These are phyloP conservation scores for Naganishia liquefaciens DNA, from an alignment of 1,284 basidiomycete species.

Conservation along the genomic window DNA sequence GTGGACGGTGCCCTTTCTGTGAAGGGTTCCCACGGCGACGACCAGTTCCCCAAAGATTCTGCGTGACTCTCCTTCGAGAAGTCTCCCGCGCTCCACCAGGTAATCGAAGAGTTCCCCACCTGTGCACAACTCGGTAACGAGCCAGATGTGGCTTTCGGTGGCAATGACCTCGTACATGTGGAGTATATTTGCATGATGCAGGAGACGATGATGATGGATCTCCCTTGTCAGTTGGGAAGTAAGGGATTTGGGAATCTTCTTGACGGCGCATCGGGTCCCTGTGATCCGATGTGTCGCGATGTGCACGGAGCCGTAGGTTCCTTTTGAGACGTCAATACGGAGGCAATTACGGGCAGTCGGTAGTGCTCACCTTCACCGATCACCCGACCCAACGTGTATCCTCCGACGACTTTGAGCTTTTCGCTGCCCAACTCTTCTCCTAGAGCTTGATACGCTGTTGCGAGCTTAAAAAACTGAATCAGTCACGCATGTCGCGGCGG, in stretches of 20 bases:
- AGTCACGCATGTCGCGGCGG: background rate
- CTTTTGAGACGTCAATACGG: slow-evolving; percentile 54
- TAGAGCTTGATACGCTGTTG: slow-evolving; percentile 93
- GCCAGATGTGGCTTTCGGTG: slow-evolving; percentile 92
- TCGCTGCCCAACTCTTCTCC: slow-evolving; percentile 88
- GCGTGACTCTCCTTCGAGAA: slow-evolving; percentile 78
- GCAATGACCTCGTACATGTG: slow-evolving; percentile 98
- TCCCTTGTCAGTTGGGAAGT: slow-evolving; percentile 89
- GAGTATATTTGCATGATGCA: slow-evolving; percentile 92
- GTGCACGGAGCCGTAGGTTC: slow-evolving; percentile 89
- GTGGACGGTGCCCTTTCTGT: slow-evolving; percentile 85
- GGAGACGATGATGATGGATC: slow-evolving; percentile 94
- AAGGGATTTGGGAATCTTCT: slow-evolving; percentile 93
- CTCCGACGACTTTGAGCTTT: slow-evolving; percentile 87
- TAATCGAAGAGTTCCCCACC: slow-evolving; percentile 98
- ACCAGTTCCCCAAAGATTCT: slow-evolving; percentile 91
- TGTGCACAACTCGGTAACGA: slow-evolving; percentile 92
- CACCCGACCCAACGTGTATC: slow-evolving; percentile 90
- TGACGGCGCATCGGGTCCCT: slow-evolving; percentile 86
- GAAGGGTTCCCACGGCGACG: slow-evolving; percentile 89
- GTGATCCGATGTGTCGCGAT: slow-evolving; percentile 89
- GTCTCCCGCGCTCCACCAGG: slow-evolving; percentile 86
- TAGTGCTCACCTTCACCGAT: slow-evolving; percentile 83
- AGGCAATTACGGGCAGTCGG: background rate
- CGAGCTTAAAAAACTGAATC: slow-evolving; percentile 62